Percentiles rank a stretch among this genome's conserved stretches.
These are phyloP conservation scores for Tieghemiomyces parasiticus DNA, from an alignment of 192 early-diverging fungal species.

Conservation along the genomic window DNA sequence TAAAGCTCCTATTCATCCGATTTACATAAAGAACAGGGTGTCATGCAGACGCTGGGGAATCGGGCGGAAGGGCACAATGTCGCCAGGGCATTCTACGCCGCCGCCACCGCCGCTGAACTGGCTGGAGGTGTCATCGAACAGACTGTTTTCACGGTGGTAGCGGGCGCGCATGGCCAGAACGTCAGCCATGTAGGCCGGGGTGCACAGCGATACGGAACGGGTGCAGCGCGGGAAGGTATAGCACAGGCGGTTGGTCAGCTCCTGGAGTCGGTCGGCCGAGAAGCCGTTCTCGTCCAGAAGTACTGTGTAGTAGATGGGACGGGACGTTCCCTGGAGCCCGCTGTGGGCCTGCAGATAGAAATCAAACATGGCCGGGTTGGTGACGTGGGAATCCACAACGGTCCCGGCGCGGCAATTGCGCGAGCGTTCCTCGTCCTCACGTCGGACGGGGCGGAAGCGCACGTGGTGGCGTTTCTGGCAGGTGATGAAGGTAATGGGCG, in stretches of 20 bases:
- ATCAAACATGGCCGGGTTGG: constrained; percentile 70
- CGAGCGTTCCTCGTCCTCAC: constrained; percentile 40
- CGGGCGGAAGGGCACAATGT: neutral
- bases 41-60: neutral
- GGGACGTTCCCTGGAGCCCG: constrained; percentile 84
- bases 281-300: constrained; percentile 78
- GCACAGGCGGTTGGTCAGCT: constrained; percentile 78
- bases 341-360: constrained; percentile 84
- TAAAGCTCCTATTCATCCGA: too few species aligned
- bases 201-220: constrained; percentile 70
- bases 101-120: neutral
- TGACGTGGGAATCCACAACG: constrained; percentile 52
- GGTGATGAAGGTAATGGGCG: constrained; percentile 54
- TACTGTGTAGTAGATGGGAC: constrained; percentile 84
- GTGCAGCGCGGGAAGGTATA: constrained; percentile 82
- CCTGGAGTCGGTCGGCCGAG: constrained; percentile 59
- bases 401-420: constrained; percentile 80
- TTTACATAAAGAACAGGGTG: neutral
- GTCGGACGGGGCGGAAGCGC: constrained; percentile 54
- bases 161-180: constrained; percentile 74
- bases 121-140: neutral
- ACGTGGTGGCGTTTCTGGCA: constrained; percentile 75
- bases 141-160: constrained; percentile 36
- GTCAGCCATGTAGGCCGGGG: constrained; percentile 89
- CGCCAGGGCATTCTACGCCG: neutral